Percentiles rank a stretch among this genome's conserved stretches.
These are phyloP conservation scores for Fusarium globosum DNA, from an alignment of 2,329 filamentous ascomycete species.

Conservation along the genomic window DNA sequence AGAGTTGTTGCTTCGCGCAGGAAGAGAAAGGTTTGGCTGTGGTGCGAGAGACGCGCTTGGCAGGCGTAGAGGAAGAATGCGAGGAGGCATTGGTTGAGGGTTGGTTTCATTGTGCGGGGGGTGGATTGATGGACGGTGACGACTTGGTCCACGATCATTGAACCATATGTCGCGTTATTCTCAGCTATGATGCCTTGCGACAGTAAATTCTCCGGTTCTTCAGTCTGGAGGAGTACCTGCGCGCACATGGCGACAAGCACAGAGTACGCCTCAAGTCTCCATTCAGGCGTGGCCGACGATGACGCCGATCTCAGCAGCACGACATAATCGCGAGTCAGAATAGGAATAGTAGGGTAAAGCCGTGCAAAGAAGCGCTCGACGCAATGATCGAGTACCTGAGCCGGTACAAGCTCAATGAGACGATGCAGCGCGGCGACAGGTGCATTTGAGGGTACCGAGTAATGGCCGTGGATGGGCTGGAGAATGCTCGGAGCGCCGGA, in stretches of 20 bases:
- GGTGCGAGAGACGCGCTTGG: constrained; percentile 55
- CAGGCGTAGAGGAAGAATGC: constrained; percentile 59
- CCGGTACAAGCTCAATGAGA: constrained; percentile 50
- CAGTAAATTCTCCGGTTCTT: constrained; percentile 49
- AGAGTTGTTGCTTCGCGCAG: constrained; percentile 57
- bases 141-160: constrained; percentile 52
- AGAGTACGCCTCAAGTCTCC: constrained; percentile 50
- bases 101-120: constrained; percentile 49
- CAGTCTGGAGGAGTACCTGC: constrained; percentile 56
- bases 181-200: constrained; percentile 50
- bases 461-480: constrained; percentile 10
- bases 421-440: constrained; percentile 34
- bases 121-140: constrained; percentile 50
- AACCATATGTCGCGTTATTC: constrained; percentile 53
- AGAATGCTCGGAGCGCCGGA: constrained; percentile 16
- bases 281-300: constrained; percentile 38
- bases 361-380: constrained; percentile 53
- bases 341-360: constrained; percentile 57
- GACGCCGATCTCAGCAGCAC: constrained; percentile 41
- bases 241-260: constrained; percentile 54
- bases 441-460: neutral
- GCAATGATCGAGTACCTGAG: constrained; percentile 52
- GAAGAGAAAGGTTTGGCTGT: constrained; percentile 57
- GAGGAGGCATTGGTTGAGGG: constrained; percentile 54
- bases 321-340: constrained; percentile 54